A percentile compares a stretch with the other conserved stretches of the same genome.
Evolutionary conservation across 1,284 basidiomycete genomes (phyloP).

Genomic region (Rugosomyces carneus): DNA sequence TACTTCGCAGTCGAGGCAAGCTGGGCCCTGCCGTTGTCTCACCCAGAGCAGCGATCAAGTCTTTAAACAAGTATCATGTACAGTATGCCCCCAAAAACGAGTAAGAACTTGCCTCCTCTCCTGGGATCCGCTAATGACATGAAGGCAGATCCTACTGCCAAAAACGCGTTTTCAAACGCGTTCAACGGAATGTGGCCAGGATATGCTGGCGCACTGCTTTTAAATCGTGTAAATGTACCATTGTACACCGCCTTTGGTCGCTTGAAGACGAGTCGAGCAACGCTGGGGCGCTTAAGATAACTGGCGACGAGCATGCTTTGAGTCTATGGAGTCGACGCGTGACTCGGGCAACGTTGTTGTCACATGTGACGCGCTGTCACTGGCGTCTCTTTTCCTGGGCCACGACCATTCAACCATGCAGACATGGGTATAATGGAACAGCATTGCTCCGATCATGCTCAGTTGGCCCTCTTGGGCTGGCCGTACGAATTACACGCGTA

Average conservation of each 20-base stretch:
- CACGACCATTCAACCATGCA: background rate
- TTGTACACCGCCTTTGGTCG: background rate
- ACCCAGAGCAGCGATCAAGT: constrained; percentile 89
- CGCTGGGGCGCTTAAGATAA: background rate
- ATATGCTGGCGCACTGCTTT: constrained; percentile 43
- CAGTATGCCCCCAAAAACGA: background rate
- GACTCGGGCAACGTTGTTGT: background rate
- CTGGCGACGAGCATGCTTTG: constrained; percentile 1
- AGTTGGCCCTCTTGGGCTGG: background rate
- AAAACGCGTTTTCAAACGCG: constrained; percentile 76
- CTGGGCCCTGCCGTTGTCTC: constrained; percentile 86
- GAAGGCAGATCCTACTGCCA: constrained; percentile 83
- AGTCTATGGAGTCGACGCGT: background rate
- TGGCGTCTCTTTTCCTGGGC: background rate
- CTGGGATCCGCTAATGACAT: constrained; percentile 81
- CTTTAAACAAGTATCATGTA: constrained; percentile 33
- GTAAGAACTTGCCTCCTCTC: constrained; percentile 70
- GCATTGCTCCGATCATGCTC: constrained; percentile 8
- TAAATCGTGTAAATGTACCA: background rate
- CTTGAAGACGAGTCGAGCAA: background rate
- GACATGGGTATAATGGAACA: background rate
- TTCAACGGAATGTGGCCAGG: constrained; percentile 81
- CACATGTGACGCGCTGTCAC: background rate
- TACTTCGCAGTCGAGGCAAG: constrained; percentile 73
- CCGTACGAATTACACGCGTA: constrained; percentile 1